Conservation (phyloP, 495 filamentous ascomycete species). For the Annulohypoxylon bovei region DNA sequence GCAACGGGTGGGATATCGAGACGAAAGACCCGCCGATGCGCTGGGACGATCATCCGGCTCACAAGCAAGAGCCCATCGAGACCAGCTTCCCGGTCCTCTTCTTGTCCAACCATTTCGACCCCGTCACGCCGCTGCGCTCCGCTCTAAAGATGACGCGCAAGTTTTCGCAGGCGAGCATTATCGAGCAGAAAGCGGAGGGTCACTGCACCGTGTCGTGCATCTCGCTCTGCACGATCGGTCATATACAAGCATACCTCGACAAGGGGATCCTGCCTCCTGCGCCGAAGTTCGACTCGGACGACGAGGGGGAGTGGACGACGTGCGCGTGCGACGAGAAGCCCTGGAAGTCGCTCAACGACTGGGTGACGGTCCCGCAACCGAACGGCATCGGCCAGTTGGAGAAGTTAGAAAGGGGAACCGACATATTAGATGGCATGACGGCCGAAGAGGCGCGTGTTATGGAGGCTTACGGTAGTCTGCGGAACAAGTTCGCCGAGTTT, state of each 20-base stretch:
- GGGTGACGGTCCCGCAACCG: neutral
- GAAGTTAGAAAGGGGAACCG: neutral
- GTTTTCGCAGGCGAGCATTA: slow-evolving; percentile 56
- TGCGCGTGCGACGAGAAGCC: slow-evolving; percentile 53
- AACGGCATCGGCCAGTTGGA: neutral
- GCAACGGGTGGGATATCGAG: slow-evolving; percentile 55
- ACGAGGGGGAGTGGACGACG: slow-evolving; percentile 50
- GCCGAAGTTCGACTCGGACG: slow-evolving; percentile 43
- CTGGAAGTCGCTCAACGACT: slow-evolving; percentile 37
- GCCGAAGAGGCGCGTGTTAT: slow-evolving; percentile 17
- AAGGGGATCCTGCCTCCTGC: slow-evolving; percentile 53
- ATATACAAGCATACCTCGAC: slow-evolving; percentile 52
- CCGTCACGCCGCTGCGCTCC: slow-evolving; percentile 65
- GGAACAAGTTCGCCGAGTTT: slow-evolving; percentile 16
- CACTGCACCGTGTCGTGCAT: slow-evolving; percentile 55
- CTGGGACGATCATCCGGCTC: slow-evolving; percentile 47
- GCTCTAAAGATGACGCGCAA: slow-evolving; percentile 62
- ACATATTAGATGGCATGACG: slow-evolving; percentile 19
- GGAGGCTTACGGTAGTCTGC: slow-evolving; percentile 14
- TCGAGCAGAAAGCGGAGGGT: slow-evolving; percentile 57
- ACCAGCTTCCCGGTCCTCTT: slow-evolving; percentile 70
- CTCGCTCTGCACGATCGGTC: slow-evolving; percentile 52
- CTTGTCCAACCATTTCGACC: slow-evolving; percentile 67
- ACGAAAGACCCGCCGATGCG: slow-evolving; percentile 49
- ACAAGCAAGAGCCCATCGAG: slow-evolving; percentile 48